Percentiles rank a stretch among this genome's conserved stretches.
Conservation (phyloP, 2,329 filamentous ascomycete genomes). For the Colletotrichum caudatum region DNA sequence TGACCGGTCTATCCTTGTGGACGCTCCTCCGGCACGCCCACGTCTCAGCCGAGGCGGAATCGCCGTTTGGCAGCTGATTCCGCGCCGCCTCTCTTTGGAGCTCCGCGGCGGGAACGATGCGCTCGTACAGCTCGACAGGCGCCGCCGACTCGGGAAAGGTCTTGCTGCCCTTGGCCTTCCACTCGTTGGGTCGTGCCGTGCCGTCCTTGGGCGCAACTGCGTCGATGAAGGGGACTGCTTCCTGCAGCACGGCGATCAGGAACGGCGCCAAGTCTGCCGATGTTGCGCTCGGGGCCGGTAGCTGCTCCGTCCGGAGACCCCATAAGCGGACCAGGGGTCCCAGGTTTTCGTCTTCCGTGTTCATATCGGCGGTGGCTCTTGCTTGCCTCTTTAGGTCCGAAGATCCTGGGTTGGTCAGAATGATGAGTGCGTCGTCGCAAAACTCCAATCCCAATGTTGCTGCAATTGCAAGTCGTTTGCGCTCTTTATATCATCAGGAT, state of each 20-base stretch:
- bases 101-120: constrained; percentile 59
- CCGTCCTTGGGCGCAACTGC: constrained; percentile 60
- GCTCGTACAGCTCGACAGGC: constrained; percentile 65
- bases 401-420: constrained; percentile 2
- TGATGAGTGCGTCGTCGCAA: constrained; percentile 19
- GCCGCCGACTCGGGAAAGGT: constrained; percentile 62
- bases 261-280: constrained; percentile 62
- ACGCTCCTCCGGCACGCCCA: constrained; percentile 75
- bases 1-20: constrained; percentile 64
- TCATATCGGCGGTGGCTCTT: constrained; percentile 4
- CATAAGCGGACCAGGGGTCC: constrained; percentile 67
- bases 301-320: constrained; percentile 61
- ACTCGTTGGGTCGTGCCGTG: constrained; percentile 53
- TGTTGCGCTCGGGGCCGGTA: constrained; percentile 57
- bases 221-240: constrained; percentile 70
- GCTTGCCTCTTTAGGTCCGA: background rate
- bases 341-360: constrained; percentile 44
- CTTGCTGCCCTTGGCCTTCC: constrained; percentile 65
- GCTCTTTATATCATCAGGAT: constrained; percentile 13
- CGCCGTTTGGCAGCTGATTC: constrained; percentile 46
- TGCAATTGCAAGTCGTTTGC: background rate
- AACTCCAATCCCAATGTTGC: no score
- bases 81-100: constrained; percentile 55
- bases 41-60: constrained; percentile 56
- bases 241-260: constrained; percentile 64